Conservation (phyloP, 345 rosid genomes). For the Rhizophora apiculata region DNA sequence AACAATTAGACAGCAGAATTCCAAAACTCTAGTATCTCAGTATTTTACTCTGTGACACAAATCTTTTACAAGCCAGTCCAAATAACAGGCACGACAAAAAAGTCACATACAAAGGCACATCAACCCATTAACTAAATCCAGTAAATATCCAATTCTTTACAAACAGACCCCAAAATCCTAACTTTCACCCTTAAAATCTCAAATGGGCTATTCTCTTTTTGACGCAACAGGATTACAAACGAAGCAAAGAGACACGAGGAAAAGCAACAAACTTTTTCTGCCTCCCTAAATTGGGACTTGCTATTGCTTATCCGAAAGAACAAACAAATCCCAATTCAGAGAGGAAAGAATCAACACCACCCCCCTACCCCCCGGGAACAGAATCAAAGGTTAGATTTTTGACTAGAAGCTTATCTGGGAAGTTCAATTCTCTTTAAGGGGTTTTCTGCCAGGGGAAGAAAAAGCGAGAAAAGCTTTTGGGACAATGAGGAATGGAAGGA, state of each 20-base stretch:
- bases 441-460: slow-evolving; percentile 9
- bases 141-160: slow-evolving; percentile 17
- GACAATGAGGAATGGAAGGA: slow-evolving; percentile 17
- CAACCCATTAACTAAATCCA: slow-evolving; percentile 16
- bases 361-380: background rate
- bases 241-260: background rate
- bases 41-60: background rate
- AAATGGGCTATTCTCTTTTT: slow-evolving; percentile 6
- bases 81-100: background rate
- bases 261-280: background rate
- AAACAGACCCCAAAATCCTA: slow-evolving; percentile 21
- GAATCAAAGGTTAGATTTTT: background rate
- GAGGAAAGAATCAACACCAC: slow-evolving; percentile 19
- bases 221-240: background rate
- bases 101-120: too few species aligned
- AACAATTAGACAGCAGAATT: slow-evolving; percentile 1
- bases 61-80: slow-evolving; percentile 10
- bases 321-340: slow-evolving; percentile 42
- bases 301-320: slow-evolving; percentile 3
- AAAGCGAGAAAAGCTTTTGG: background rate
- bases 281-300: slow-evolving; percentile 37
- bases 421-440: background rate
- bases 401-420: background rate
- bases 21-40: slow-evolving; percentile 7
- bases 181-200: slow-evolving; percentile 18